Evolutionary conservation across 139 green algal species (phyloP).

Genomic region (Picochlorum sp.): DNA sequence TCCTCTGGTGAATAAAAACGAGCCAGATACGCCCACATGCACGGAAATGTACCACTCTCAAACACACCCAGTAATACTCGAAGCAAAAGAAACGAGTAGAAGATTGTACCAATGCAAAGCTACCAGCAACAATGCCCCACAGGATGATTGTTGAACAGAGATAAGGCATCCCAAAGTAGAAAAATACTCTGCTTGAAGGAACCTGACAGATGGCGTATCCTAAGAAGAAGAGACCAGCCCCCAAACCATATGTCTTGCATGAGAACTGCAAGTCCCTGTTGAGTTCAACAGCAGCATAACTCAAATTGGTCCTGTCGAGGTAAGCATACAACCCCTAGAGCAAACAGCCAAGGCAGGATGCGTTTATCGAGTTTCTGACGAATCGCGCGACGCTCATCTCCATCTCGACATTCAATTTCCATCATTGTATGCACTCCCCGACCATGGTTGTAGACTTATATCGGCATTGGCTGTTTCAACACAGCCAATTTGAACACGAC

Average conservation of each 20-base stretch:
- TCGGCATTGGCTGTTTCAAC: too few relatives aligned
- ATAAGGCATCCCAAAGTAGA: constrained; percentile 48
- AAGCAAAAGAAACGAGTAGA: constrained; percentile 47
- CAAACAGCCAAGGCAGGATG: constrained; percentile 31
- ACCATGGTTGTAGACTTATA: background rate
- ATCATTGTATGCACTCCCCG: background rate
- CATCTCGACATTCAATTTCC: background rate
- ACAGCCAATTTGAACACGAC: too few relatives aligned
- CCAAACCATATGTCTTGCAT: constrained; percentile 58
- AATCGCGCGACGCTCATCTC: background rate
- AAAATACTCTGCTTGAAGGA: constrained; percentile 41
- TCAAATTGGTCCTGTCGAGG: constrained; percentile 64
- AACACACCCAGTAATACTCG: constrained; percentile 58
- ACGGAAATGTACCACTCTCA: constrained; percentile 63
- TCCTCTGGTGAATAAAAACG: constrained; percentile 35
- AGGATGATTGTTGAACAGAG: constrained; percentile 40
- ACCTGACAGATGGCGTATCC: constrained; percentile 58
- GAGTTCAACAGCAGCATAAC: constrained; percentile 61
- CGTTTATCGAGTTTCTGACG: constrained; percentile 6
- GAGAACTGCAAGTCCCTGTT: constrained; percentile 47
- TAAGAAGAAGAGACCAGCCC: constrained; percentile 70
- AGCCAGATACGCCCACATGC: constrained; percentile 42
- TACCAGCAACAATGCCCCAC: constrained; percentile 57
- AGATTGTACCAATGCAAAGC: constrained; percentile 38
- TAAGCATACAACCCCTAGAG: constrained; percentile 52